Percentiles rank a stretch among this genome's conserved stretches.
Evolutionary conservation across 345 rosid genomes (phyloP).

Genomic region (Eucalyptus tenuipes): DNA sequence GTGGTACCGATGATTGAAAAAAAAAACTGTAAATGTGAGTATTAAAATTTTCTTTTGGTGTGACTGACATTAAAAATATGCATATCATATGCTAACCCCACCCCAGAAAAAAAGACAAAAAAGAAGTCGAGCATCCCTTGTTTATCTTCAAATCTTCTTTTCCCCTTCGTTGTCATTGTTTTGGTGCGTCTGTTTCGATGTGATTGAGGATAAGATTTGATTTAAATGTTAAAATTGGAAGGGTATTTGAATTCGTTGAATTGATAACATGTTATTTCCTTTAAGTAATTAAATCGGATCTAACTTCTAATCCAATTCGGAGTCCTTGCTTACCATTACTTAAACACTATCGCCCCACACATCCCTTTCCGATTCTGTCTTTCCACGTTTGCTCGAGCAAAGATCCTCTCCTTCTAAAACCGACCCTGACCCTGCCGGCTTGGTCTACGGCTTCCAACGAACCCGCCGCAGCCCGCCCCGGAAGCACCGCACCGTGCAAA

Average conservation of each 20-base stretch:
- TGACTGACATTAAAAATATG: too few relatives aligned
- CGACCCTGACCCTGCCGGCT: background rate
- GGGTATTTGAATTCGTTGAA: background rate
- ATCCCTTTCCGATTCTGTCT: background rate
- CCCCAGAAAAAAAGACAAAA: too few relatives aligned
- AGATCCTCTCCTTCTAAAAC: background rate
- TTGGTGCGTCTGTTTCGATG: too few relatives aligned
- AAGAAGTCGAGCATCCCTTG: too few relatives aligned
- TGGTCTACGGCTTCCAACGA: background rate
- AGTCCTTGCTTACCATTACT: background rate
- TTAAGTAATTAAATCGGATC: background rate
- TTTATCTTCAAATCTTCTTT: too few relatives aligned
- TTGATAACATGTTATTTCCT: background rate
- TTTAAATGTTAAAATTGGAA: too few relatives aligned
- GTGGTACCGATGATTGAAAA: too few relatives aligned
- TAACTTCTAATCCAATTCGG: background rate
- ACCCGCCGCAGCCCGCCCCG: background rate
- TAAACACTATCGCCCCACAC: background rate
- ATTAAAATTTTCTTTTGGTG: too few relatives aligned
- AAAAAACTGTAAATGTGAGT: too few relatives aligned
- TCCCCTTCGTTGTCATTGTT: too few relatives aligned
- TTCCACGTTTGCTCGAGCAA: background rate
- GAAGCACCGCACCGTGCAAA: background rate
- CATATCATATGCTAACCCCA: too few relatives aligned
- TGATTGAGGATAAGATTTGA: too few relatives aligned